A percentile compares a stretch with the other conserved stretches of the same genome.
Conservation (phyloP, 2,329 filamentous ascomycete genomes). For the Grosmannia huntii region DNA sequence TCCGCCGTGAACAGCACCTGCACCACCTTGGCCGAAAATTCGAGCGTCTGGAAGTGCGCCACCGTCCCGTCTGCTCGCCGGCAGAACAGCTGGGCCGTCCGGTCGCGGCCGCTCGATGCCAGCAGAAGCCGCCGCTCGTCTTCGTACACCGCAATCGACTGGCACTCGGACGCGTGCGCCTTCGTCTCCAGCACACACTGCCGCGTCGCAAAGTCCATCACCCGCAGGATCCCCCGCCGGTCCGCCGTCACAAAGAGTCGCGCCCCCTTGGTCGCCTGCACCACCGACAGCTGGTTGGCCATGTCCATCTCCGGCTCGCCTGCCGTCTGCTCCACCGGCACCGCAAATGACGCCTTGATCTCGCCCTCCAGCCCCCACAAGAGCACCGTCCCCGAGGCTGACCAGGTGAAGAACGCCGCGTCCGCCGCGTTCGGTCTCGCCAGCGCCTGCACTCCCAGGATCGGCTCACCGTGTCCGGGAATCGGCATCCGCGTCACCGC, state of each 20-base stretch:
- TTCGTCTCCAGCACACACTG: conserved; percentile 58
- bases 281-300: conserved; percentile 46
- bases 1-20: conserved; percentile 61
- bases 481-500: conserved; percentile 36
- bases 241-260: conserved; percentile 71
- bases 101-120: conserved; percentile 75
- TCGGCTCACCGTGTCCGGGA: conserved; percentile 48
- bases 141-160: conserved; percentile 63
- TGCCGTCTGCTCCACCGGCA: conserved; percentile 54
- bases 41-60: conserved; percentile 79
- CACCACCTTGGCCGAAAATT: conserved; percentile 79
- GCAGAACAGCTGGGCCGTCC: conserved; percentile 84
- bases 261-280: conserved; percentile 46
- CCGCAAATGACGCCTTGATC: conserved; percentile 48
- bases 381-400: conserved; percentile 62
- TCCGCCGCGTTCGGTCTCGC: conserved; percentile 43
- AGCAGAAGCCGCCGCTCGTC: conserved; percentile 50
- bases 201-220: conserved; percentile 51
- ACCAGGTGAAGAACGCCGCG: conserved; percentile 82
- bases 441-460: conserved; percentile 63
- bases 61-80: conserved; percentile 42
- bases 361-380: conserved; percentile 71
- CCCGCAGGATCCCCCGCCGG: conserved; percentile 66
- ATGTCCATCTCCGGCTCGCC: conserved; percentile 36
- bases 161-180: conserved; percentile 77